Evolutionary conservation across 225 moss, liverwort and hornwort genomes (phyloP), one percentile per base, ranked within the genome.

Genomic region (Ulota crispa): DNA sequence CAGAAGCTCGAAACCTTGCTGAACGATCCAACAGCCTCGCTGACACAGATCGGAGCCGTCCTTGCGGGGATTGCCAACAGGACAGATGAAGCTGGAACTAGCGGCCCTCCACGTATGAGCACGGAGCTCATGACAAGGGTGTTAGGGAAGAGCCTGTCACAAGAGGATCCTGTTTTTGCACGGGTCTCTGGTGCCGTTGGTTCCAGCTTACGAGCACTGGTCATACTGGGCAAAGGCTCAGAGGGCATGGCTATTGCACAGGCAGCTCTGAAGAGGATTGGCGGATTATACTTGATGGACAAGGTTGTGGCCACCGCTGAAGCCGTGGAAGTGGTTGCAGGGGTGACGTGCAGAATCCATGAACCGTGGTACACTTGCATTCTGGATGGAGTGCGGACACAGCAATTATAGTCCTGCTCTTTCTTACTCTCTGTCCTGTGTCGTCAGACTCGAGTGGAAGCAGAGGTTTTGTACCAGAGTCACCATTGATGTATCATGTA

Each of bases 351-450:
- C 85, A 86, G 84, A 79, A 86, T 99, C 53, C 98, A 99, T 70
- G 91, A 91, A 62, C 96, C 92, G 8, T 99, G 98, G 98, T 99
- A 99, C 85, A 86, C 92, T n/a, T 90, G 84, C 82, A 89, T 96
- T 66, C 79, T 75, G 39, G 85, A 77, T 3, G 77, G 71, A 80
- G 32, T 32, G 32, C 71, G 72, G 52, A 59, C 76, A 4, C 79
- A 85, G 5, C 75, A 68, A 70, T 78, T 76, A 19, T 77, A 85
- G 64, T 65, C 42, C 77, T 66, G 37, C 66, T 13, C 4, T 34
- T 16, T 50, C 50, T 50, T 50, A 50, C 23, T 3, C 50, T n/a
- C 31, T 76, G 53, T 26, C 50, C 84, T 74, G 80, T 69, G 78
- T 53, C 43, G 41, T 74, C 32, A 70, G 52, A 27, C 18, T 63